A percentile compares a stretch with the other conserved stretches of the same genome.
Evolutionary conservation across 768 basidiomycete species (phyloP).

Genomic region (Boletus eberwhitei): DNA sequence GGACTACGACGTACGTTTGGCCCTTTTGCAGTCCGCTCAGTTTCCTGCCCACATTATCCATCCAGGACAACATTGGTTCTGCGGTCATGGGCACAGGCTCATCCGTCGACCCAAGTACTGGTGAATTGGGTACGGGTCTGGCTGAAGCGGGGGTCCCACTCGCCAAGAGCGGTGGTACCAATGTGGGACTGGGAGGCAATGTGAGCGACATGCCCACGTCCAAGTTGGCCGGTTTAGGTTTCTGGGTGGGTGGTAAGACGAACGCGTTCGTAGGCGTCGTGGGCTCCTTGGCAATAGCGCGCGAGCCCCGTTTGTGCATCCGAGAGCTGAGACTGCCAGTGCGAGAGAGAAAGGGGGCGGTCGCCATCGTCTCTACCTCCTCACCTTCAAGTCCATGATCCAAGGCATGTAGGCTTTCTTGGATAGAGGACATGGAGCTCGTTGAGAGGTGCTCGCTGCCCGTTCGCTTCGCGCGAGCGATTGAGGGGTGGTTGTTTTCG

Average conservation of each 20-base stretch:
- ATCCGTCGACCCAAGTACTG: not conserved
- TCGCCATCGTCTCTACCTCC: not conserved
- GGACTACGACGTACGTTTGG: slow-evolving; percentile 45
- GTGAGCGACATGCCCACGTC: slow-evolving; percentile 13
- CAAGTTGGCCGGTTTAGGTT: not conserved
- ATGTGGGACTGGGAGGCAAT: slow-evolving; percentile 11
- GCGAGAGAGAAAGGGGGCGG: slow-evolving; percentile 10
- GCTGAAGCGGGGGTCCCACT: not conserved
- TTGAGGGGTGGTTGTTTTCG: slow-evolving; percentile 22
- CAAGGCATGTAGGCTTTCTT: slow-evolving; percentile 16
- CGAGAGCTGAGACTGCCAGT: slow-evolving; percentile 14
- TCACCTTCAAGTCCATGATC: not conserved
- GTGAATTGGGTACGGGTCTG: not conserved
- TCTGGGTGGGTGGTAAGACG: not conserved
- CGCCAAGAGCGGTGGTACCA: not conserved
- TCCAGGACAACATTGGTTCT: slow-evolving; percentile 42
- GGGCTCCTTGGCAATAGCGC: not conserved
- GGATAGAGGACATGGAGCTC: slow-evolving; percentile 46
- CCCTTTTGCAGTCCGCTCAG: slow-evolving; percentile 55
- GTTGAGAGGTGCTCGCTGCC: slow-evolving; percentile 39
- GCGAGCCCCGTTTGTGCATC: slow-evolving; percentile 15
- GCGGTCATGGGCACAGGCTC: slow-evolving; percentile 28
- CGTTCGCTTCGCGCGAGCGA: slow-evolving; percentile 20
- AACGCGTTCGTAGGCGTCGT: not conserved
- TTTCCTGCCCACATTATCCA: slow-evolving; percentile 58